A percentile compares a stretch with the other conserved stretches of the same genome.
Evolutionary conservation across 2,329 filamentous ascomycete species (phyloP).

Genomic region (Cadophora sp.): DNA sequence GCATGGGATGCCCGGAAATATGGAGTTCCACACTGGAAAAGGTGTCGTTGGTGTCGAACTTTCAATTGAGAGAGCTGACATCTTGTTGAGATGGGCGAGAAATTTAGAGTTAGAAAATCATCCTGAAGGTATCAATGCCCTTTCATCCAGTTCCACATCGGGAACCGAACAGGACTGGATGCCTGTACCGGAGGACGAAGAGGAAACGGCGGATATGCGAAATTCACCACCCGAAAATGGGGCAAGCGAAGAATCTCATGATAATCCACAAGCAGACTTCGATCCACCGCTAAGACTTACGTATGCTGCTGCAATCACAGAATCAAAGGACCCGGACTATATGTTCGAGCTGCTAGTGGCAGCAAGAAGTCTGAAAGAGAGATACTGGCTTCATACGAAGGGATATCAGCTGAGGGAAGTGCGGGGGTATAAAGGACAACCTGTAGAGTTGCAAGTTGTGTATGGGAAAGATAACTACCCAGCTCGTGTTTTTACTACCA

Average conservation of each 20-base stretch:
- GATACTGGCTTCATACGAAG: background rate
- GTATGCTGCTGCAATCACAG: background rate
- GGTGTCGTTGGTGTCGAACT: background rate
- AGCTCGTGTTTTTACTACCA: conserved; percentile 4
- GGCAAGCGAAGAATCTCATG: background rate
- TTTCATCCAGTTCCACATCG: background rate
- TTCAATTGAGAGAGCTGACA: background rate
- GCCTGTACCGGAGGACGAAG: background rate
- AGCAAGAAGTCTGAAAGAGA: background rate
- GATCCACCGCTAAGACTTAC: background rate
- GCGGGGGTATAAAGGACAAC: background rate
- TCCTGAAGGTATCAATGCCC: background rate
- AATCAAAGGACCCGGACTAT: background rate
- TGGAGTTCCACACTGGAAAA: background rate
- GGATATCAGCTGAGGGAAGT: conserved; percentile 1
- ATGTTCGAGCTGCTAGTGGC: background rate
- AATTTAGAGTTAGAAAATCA: background rate
- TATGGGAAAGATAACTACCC: conserved; percentile 4
- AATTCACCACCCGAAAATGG: no score
- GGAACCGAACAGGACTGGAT: background rate
- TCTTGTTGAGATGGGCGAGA: background rate
- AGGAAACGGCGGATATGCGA: background rate
- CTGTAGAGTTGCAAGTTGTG: background rate
- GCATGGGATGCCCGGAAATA: background rate
- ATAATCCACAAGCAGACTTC: no score